Evolutionary conservation across 1,284 basidiomycete species (phyloP).

Genomic region (Cystobasidium sp.): DNA sequence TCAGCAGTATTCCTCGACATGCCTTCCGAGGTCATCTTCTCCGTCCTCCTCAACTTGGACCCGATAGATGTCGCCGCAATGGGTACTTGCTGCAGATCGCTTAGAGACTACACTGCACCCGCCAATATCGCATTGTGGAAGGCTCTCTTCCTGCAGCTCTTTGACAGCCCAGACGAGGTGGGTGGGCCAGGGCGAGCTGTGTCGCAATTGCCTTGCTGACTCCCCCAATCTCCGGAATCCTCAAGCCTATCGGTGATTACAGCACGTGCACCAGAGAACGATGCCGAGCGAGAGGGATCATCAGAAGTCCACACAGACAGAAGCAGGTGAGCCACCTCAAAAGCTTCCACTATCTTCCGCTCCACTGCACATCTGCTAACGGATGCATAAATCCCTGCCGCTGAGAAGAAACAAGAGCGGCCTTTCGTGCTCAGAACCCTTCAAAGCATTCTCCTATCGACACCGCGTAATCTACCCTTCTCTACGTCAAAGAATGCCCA

Average conservation of each 20-base stretch:
- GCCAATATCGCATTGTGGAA: constrained; percentile 27
- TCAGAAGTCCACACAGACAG: constrained; percentile 19
- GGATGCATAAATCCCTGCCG: not conserved
- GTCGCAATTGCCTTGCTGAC: not conserved
- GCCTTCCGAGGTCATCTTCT: constrained; percentile 26
- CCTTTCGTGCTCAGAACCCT: constrained; percentile 19
- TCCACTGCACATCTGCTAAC: not conserved
- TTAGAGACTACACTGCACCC: constrained; percentile 4
- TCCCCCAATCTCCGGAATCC: not conserved
- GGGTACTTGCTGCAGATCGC: not conserved
- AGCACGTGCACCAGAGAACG: constrained; percentile 25
- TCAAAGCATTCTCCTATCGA: constrained; percentile 5
- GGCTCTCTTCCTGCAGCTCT: constrained; percentile 25
- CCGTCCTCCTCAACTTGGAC: constrained; percentile 23
- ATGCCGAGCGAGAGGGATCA: constrained; percentile 38
- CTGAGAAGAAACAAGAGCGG: constrained; percentile 10
- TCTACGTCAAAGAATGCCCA: constrained; percentile 31
- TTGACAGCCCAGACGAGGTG: constrained; percentile 25
- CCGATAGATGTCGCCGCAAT: constrained; percentile 29
- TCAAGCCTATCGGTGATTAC: constrained; percentile 26
- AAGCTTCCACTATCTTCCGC: not conserved
- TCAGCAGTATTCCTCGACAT: constrained; percentile 1
- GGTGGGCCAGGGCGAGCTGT: not conserved
- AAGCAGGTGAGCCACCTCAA: constrained; percentile 21
- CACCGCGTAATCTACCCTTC: not conserved